Evolutionary conservation across 441 rosid species (phyloP), one percentile per base, ranked within the genome.

Genomic region (Erodium moschatum): DNA sequence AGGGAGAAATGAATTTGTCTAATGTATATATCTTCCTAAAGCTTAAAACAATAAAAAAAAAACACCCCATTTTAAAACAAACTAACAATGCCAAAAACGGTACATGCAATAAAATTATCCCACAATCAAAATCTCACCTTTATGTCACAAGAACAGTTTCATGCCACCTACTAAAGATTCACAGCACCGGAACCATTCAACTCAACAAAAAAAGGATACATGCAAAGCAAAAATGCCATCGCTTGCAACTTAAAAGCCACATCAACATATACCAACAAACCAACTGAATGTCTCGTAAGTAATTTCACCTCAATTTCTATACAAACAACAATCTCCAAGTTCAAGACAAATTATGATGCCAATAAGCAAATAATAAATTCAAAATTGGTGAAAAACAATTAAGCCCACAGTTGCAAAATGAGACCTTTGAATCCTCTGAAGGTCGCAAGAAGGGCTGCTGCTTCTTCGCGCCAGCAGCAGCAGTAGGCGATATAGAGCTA

Each of bases 341-440:
- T 19, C 62, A 16, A 19, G 11, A 56, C 62, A 56, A 56, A 56
- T 7, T 20, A 56, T 56, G 62, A 18, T 56, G 24, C 21, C 5
- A 5, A 18, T 16, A 56, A 56, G 9, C 6, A 7, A 48, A 20
- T 16, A 64, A 66, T 54, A 29, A 4, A 10, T 40, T 3, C n/a
- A n/a, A 40, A 24, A 56, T 35, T 48, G 6, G 10, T 50, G 42
- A 52, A 35, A 50, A 11, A 13, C 61, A 50, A 68, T 18, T 19
- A 2, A 58, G 12, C 5, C 13, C 29, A 19, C 21, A 56, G 62
- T 44, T 62, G 27, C 13, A 60, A 61, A 65, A 38, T 4, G 8
- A 18, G 18, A 85, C 94, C 89, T 86, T 90, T 79, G 87, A 91
- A 77, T 88, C 98, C 76, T 93, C 98, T 0, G 97, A 93, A 65